A percentile compares a stretch with the other conserved stretches of the same genome.
phyloP scores from a whole-genome alignment of 2,329 filamentous ascomycete genomes.

The Lasiodiplodia hormozganensis region DNA sequence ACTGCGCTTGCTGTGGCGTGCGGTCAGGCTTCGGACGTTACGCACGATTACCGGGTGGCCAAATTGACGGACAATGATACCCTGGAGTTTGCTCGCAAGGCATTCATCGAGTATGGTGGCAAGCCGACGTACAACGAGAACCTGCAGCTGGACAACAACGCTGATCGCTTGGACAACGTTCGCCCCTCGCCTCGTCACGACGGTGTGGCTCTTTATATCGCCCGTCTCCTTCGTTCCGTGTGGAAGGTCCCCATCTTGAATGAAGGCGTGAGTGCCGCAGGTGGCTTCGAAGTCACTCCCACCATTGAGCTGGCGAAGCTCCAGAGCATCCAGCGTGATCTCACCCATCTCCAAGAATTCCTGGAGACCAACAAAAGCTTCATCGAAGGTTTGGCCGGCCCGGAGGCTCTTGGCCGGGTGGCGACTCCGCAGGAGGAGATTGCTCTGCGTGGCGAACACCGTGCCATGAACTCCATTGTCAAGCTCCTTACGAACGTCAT shows the following conservation, averaged over 20 bases:
- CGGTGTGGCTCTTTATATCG: conserved; percentile 85
- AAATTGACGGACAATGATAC: conserved; percentile 82
- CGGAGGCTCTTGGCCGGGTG: conserved; percentile 80
- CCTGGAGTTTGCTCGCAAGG: conserved; percentile 81
- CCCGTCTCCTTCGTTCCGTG: conserved; percentile 83
- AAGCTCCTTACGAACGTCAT: conserved; percentile 88
- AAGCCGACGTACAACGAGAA: conserved; percentile 86
- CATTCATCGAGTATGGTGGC: conserved; percentile 92
- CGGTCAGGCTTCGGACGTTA: conserved; percentile 86
- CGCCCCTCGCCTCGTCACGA: conserved; percentile 88
- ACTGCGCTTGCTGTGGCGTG: conserved; percentile 94
- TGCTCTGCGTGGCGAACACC: conserved; percentile 90
- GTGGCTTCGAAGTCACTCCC: conserved; percentile 69
- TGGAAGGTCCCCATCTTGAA: conserved; percentile 82
- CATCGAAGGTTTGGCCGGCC: conserved; percentile 92
- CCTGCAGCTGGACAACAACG: conserved; percentile 63
- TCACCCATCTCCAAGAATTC: conserved; percentile 81
- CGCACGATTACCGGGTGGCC: conserved; percentile 72
- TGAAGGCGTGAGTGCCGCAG: conserved; percentile 61
- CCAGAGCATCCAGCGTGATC: conserved; percentile 76
- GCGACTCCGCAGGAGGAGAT: conserved; percentile 88
- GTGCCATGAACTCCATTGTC: conserved; percentile 85
- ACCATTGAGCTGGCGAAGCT: conserved; percentile 74
- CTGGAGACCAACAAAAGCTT: conserved; percentile 86
- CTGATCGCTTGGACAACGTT: conserved; percentile 80